Evolutionary conservation across 441 rosid species (phyloP).

Genomic region (Corymbia citriodora): DNA sequence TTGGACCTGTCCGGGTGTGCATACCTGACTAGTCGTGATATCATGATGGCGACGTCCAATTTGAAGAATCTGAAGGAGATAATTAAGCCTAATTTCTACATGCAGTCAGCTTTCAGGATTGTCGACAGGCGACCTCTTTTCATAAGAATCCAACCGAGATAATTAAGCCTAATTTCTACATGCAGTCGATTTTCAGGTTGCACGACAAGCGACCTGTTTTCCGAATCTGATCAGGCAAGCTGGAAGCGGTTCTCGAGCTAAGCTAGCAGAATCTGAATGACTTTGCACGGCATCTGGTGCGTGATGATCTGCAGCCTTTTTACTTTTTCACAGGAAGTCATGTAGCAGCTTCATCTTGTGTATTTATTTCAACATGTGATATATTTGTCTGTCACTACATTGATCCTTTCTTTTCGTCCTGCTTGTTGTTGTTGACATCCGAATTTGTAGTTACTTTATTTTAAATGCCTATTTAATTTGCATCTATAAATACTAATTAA

Average conservation of each 20-base stretch:
- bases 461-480: too few relatives aligned
- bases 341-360: neutral
- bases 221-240: constrained; percentile 33
- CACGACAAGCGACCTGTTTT: constrained; percentile 66
- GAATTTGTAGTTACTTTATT: too few relatives aligned
- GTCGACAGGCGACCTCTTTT: too few relatives aligned
- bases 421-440: neutral
- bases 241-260: neutral
- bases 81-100: constrained; percentile 41
- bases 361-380: neutral
- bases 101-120: constrained; percentile 16
- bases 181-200: constrained; percentile 38
- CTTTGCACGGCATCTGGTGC: neutral
- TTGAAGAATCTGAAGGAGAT: constrained; percentile 47
- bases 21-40: constrained; percentile 43
- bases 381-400: neutral
- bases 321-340: too few relatives aligned
- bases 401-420: neutral
- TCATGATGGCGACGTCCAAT: constrained; percentile 18
- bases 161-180: too few relatives aligned
- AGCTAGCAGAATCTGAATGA: neutral
- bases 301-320: neutral
- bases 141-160: too few relatives aligned
- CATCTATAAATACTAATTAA: too few relatives aligned
- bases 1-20: constrained; percentile 61